Percentiles rank a stretch among this genome's conserved stretches.
Evolutionary conservation across 2,329 filamentous ascomycete genomes (phyloP).

Genomic region (Paraconiothyrium brasiliense): DNA sequence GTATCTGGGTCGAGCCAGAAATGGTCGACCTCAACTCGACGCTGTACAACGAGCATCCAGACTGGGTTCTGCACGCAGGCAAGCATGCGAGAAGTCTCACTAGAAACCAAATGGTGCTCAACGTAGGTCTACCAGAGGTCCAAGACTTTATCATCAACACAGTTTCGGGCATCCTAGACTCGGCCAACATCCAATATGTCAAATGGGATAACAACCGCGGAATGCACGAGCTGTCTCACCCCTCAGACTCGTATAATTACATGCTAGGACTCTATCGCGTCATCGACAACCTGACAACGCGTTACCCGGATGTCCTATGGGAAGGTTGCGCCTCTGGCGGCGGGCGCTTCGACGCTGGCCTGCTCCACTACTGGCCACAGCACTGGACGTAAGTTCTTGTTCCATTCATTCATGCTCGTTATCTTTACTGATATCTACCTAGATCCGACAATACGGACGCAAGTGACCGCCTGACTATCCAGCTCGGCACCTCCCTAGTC

Average conservation of each 20-base stretch:
- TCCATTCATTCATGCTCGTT: too few relatives aligned
- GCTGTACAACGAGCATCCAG: constrained; percentile 69
- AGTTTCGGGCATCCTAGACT: constrained; percentile 64
- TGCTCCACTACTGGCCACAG: constrained; percentile 72
- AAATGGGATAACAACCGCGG: constrained; percentile 76
- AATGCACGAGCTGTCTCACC: constrained; percentile 67
- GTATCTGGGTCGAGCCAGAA: constrained; percentile 74
- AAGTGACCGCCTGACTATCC: constrained; percentile 68
- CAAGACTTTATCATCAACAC: constrained; percentile 69
- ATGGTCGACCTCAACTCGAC: constrained; percentile 72
- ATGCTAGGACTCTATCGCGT: constrained; percentile 72
- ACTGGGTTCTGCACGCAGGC: constrained; percentile 70
- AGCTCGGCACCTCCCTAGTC: constrained; percentile 70
- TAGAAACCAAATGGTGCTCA: constrained; percentile 69
- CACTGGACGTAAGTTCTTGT: constrained; percentile 61
- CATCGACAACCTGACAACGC: constrained; percentile 66
- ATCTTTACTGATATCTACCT: too few relatives aligned
- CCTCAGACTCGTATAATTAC: constrained; percentile 65
- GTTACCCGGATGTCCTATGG: constrained; percentile 70
- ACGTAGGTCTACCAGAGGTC: constrained; percentile 68
- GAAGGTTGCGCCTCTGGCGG: constrained; percentile 73
- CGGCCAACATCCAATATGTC: constrained; percentile 66
- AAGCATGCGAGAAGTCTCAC: constrained; percentile 64
- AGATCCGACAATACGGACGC: constrained; percentile 68
- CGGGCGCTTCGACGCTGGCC: constrained; percentile 70